These are phyloP conservation scores for Starmerella scarabaei DNA, from an alignment of 805 yeast species.

Conservation along the genomic window DNA sequence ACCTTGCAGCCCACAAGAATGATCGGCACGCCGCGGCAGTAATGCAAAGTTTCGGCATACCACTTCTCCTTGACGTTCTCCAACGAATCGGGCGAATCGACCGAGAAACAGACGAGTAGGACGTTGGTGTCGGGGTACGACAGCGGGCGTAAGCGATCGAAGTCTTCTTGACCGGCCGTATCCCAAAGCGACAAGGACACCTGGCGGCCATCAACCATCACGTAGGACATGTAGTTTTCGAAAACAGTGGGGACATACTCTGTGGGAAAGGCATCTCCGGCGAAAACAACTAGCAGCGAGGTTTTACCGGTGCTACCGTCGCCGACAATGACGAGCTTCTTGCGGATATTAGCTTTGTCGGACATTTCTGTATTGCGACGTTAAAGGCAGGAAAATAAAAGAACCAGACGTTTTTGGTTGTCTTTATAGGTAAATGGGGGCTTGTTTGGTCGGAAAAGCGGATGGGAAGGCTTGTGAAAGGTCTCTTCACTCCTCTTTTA, in stretches of 20 bases:
- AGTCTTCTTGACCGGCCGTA: conserved; percentile 98
- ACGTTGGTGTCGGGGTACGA: conserved; percentile 90
- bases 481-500: background rate
- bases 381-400: background rate
- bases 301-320: conserved; percentile 98
- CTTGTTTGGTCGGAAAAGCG: background rate
- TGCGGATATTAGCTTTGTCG: conserved; percentile 21
- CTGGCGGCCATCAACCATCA: conserved; percentile 77
- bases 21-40: conserved; percentile 89
- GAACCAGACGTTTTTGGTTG: conserved; percentile 1
- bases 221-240: conserved; percentile 95
- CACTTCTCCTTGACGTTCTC: conserved; percentile 93
- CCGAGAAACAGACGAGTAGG: conserved; percentile 78
- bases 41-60: conserved; percentile 86
- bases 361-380: too few relatives aligned
- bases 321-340: conserved; percentile 82
- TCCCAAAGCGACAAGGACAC: conserved; percentile 94
- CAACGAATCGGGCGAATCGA: conserved; percentile 82
- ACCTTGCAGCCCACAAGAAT: conserved; percentile 85
- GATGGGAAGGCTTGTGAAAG: background rate
- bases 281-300: conserved; percentile 70
- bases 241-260: conserved; percentile 93
- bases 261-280: conserved; percentile 85
- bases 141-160: conserved; percentile 82
- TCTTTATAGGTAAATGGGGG: background rate